phyloP scores from a whole-genome alignment of 202 grass and related monocot species.

The Dendrocalamus latiflorus region DNA sequence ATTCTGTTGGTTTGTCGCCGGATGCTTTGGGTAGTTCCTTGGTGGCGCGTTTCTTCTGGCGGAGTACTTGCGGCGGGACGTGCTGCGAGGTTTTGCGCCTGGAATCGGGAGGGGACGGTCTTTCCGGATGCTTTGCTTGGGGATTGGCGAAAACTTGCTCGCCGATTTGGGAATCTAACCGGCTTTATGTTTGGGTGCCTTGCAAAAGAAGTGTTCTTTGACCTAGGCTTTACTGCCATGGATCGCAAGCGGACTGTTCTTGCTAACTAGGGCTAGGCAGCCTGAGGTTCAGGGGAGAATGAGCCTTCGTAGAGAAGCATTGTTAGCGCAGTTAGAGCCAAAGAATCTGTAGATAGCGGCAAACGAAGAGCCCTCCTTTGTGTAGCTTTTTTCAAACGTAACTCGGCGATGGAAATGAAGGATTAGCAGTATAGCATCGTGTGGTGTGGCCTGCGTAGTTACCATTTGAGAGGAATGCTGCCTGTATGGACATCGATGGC shows the following conservation, averaged over 20 bases:
- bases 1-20: not conserved
- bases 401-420: not conserved
- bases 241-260: not conserved
- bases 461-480: not conserved
- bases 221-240: slow-evolving; percentile 14
- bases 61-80: not conserved
- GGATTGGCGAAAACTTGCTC: not conserved
- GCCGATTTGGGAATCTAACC: not conserved
- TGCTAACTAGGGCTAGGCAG: not conserved
- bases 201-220: slow-evolving; percentile 6
- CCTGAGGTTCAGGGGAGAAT: not conserved
- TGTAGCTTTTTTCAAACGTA: not conserved
- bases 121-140: not conserved
- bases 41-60: not conserved
- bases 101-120: not conserved
- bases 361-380: not conserved
- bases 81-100: not conserved
- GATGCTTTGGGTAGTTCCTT: not conserved
- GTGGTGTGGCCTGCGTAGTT: not conserved
- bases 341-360: not conserved
- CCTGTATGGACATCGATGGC: not conserved
- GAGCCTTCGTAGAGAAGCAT: not conserved
- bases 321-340: not conserved
- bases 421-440: not conserved
- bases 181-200: not conserved